Evolutionary conservation across 1,139 yeast species (phyloP).

Genomic region (Scheffersomyces lignicola): DNA sequence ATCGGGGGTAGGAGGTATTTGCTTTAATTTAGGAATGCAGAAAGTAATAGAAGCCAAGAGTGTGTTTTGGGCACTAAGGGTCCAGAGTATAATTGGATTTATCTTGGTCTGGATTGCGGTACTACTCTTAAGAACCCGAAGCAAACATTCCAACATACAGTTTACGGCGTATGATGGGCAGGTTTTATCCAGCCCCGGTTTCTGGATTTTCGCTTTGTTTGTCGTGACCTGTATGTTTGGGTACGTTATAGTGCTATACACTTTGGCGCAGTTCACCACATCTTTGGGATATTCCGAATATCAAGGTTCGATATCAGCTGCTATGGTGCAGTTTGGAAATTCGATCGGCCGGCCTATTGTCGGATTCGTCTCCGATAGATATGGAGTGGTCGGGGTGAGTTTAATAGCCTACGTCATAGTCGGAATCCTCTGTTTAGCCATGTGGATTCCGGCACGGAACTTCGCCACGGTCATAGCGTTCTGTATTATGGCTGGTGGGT

Average conservation of each 20-base stretch:
- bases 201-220: constrained; percentile 30
- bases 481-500: constrained; percentile 24
- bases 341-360: constrained; percentile 41
- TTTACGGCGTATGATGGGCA: constrained; percentile 34
- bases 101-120: constrained; percentile 33
- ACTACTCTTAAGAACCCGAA: constrained; percentile 22
- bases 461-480: constrained; percentile 29
- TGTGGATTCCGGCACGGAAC: constrained; percentile 38
- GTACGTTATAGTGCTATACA: constrained; percentile 45
- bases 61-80: constrained; percentile 38
- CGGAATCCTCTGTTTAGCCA: constrained; percentile 29
- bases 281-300: constrained; percentile 42
- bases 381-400: constrained; percentile 42
- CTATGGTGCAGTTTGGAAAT: constrained; percentile 47
- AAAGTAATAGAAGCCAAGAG: constrained; percentile 23
- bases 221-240: constrained; percentile 44
- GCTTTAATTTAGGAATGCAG: constrained; percentile 40
- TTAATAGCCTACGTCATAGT: constrained; percentile 21
- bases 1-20: constrained; percentile 63
- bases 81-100: constrained; percentile 37
- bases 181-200: constrained; percentile 29
- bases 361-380: constrained; percentile 37
- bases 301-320: constrained; percentile 45
- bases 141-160: constrained; percentile 24
- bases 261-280: constrained; percentile 45